A percentile compares a stretch with the other conserved stretches of the same genome.
These are phyloP conservation scores for Aspergillus fischeri DNA, from an alignment of 2,329 filamentous ascomycete species.

Conservation along the genomic window DNA sequence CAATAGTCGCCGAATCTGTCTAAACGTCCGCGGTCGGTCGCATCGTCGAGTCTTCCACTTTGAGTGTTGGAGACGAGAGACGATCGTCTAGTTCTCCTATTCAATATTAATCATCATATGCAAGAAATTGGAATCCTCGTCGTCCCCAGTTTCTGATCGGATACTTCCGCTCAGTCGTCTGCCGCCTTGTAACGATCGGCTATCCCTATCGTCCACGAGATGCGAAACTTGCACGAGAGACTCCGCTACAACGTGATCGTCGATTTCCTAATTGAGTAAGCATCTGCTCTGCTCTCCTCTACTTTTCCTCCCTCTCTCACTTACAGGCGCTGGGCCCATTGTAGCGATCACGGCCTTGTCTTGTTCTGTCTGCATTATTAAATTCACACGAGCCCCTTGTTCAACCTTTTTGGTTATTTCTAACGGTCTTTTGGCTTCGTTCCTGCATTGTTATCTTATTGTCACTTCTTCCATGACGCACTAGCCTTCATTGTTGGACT, in stretches of 20 bases:
- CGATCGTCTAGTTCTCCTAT: background rate
- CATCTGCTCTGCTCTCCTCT: constrained; percentile 2
- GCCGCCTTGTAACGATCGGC: too few species aligned
- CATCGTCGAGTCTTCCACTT: background rate
- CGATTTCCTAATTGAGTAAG: constrained; percentile 13
- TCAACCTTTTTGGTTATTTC: background rate
- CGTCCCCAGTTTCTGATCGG: too few species aligned
- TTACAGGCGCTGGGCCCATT: background rate
- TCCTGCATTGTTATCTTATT: background rate
- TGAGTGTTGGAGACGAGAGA: background rate
- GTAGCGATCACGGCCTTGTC: background rate
- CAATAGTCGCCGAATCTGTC: background rate
- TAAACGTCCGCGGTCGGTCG: background rate
- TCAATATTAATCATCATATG: background rate
- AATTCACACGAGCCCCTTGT: background rate
- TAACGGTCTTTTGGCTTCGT: background rate
- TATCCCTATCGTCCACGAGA: background rate
- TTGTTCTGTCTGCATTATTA: background rate
- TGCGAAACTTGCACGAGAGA: background rate
- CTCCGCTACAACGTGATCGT: background rate
- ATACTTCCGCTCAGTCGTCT: too few species aligned
- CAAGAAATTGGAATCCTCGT: background rate
- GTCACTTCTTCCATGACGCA: background rate
- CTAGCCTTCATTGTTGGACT: background rate
- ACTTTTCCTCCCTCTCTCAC: constrained; percentile 4